phyloP scores from a whole-genome alignment of 768 basidiomycete species.

The Amyloporia xantha region DNA sequence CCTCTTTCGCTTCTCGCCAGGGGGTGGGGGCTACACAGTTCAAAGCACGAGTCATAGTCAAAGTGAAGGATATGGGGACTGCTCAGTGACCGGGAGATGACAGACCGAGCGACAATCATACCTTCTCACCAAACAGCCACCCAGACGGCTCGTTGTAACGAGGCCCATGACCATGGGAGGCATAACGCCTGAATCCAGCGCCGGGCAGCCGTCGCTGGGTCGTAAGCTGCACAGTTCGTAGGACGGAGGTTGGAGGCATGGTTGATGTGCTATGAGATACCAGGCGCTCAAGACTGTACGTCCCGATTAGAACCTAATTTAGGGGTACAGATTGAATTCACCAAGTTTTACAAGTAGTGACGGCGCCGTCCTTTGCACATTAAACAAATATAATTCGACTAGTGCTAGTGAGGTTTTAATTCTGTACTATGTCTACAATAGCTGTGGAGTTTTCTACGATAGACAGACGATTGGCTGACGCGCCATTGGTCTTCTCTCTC shows the following conservation, averaged over 20 bases:
- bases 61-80: neutral
- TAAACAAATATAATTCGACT: too few relatives aligned
- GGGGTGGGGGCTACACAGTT: constrained; percentile 53
- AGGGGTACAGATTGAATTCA: neutral
- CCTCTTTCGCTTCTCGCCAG: constrained; percentile 79
- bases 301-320: neutral
- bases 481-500: too few relatives aligned
- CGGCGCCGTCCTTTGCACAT: too few relatives aligned
- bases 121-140: constrained; percentile 86
- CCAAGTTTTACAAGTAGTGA: too few relatives aligned
- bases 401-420: too few relatives aligned
- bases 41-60: neutral
- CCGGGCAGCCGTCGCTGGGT: constrained; percentile 23
- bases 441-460: too few relatives aligned
- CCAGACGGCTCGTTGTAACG: constrained; percentile 88
- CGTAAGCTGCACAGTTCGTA: constrained; percentile 31
- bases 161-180: constrained; percentile 72
- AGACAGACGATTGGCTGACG: too few relatives aligned
- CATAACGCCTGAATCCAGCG: constrained; percentile 29
- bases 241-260: constrained; percentile 44
- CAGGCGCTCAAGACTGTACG: neutral
- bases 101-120: constrained; percentile 26
- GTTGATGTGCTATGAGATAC: constrained; percentile 1
- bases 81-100: neutral
- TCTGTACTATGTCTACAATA: too few relatives aligned